Base-by-base conservation (phyloP, 2,329 filamentous ascomycete species). In the Arthrobotrys entomopaga region DNA sequence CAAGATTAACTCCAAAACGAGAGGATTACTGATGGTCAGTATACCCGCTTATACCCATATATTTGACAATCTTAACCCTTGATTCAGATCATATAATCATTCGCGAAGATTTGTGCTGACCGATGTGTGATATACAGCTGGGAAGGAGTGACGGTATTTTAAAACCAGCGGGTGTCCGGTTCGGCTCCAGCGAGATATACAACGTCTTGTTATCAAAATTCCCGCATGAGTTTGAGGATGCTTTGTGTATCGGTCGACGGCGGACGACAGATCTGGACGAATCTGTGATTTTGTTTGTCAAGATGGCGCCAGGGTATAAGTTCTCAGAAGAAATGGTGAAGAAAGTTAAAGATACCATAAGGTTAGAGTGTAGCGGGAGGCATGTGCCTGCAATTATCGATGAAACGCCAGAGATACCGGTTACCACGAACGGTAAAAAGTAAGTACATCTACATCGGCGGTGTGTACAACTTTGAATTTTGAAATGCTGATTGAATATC, bases 391-490 rank as follows among this genome's bases (percentile, higher is more conserved):
- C 88, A 0, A 84, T 97, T 0, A 85, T 98, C 16, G 91, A 93
- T 77, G 89, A 91, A 80, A 93, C 91, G 76, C 88, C 89, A 0
- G 93, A 94, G 42, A 95, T 99, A 16, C 95, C 94, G 0, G 89
- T 93, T 77, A 98, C 95, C 15, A 89, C 89, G 1, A 99, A 99
- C 79, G 94, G 94, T 61, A 99, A 99, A 84, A 99, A 98, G 88
- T 91, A 82, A 83, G 88, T 76, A 79, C 63, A 78, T 1, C 6
- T n/a, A n/a, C n/a, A n/a, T n/a, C n/a, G n/a, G 29, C 2, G 5
- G 2, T 34, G 29, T 34, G 10, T 34, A 34, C 2, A 34, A 6
- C 7, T 7, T 7, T 34, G 3, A n/a, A n/a, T 34, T 3, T 5
- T 34, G 3, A 3, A 29, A 34, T 34, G 29, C 29, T 34, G 10